phyloP scores from a whole-genome alignment of 2,329 filamentous ascomycete genomes.

The Phaeosphaeriaceae sp. region DNA sequence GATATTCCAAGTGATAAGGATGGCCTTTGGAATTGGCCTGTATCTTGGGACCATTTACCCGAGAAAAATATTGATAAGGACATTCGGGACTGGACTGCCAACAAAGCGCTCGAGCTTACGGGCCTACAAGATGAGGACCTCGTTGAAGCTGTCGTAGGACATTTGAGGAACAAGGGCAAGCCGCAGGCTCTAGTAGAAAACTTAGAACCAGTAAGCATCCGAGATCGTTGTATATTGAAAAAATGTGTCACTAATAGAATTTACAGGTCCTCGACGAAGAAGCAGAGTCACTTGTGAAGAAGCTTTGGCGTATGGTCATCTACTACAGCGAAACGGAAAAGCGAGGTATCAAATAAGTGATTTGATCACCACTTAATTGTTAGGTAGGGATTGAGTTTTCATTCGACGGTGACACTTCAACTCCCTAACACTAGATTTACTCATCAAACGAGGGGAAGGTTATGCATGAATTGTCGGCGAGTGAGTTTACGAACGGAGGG shows the following conservation, averaged over 20 bases:
- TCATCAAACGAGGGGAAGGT: too few species aligned
- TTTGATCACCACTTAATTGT: not conserved
- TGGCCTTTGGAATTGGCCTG: conserved; percentile 87
- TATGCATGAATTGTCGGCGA: not conserved
- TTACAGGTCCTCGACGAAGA: conserved; percentile 87
- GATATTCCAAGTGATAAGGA: conserved; percentile 89
- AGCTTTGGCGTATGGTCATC: conserved; percentile 97
- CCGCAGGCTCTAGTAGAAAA: conserved; percentile 85
- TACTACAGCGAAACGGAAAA: conserved; percentile 97
- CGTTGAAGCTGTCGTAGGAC: conserved; percentile 89
- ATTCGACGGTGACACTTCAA: too few species aligned
- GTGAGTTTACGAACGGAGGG: conserved; percentile 19
- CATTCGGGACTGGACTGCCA: conserved; percentile 92
- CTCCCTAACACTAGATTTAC: too few species aligned
- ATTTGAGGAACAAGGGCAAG: conserved; percentile 75
- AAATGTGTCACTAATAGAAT: conserved; percentile 42
- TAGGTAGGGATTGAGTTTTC: too few species aligned
- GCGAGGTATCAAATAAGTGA: conserved; percentile 66
- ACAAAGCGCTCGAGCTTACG: conserved; percentile 96
- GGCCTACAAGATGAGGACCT: conserved; percentile 96
- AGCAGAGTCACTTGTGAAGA: conserved; percentile 90
- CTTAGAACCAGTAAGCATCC: conserved; percentile 75
- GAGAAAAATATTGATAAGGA: conserved; percentile 82
- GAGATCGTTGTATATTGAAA: not conserved
- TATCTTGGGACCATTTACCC: conserved; percentile 92